These are phyloP conservation scores for Globisporangium sylvaticum DNA, from an alignment of 352 stramenopile species.

Conservation along the genomic window DNA sequence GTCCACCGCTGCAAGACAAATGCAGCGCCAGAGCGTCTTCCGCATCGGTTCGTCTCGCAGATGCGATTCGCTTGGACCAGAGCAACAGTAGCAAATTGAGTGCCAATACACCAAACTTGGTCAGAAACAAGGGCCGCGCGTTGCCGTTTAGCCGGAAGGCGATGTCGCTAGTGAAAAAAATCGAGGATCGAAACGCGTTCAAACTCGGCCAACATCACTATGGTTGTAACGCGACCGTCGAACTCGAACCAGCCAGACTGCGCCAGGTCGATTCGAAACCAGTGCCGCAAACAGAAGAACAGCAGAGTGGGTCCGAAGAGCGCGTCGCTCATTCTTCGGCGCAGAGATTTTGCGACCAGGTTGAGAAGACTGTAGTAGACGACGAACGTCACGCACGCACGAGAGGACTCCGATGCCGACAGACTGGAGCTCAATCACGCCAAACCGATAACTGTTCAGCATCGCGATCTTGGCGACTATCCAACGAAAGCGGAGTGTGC, in stretches of 20 bases:
- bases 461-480: slow-evolving; percentile 16
- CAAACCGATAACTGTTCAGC: background rate
- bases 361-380: slow-evolving; percentile 46
- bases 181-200: slow-evolving; percentile 17
- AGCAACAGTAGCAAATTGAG: background rate
- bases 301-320: slow-evolving; percentile 37
- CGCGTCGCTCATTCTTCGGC: slow-evolving; percentile 31
- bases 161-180: slow-evolving; percentile 1
- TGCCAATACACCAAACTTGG: background rate
- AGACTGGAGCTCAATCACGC: background rate
- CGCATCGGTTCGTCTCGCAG: background rate
- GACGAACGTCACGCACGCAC: slow-evolving; percentile 23
- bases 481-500: slow-evolving; percentile 30
- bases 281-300: slow-evolving; percentile 33
- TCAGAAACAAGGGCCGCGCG: background rate
- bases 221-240: slow-evolving; percentile 27
- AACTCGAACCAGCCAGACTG: slow-evolving; percentile 12
- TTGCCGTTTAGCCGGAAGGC: background rate
- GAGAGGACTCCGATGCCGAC: slow-evolving; percentile 20
- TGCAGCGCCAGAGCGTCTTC: background rate
- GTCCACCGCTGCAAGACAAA: background rate
- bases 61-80: background rate
- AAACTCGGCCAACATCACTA: slow-evolving; percentile 26
- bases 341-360: slow-evolving; percentile 29
- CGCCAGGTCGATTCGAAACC: slow-evolving; percentile 21